A percentile compares a stretch with the other conserved stretches of the same genome.
Evolutionary conservation across 1,139 yeast genomes (phyloP).

Genomic region (Williopsis jadinii): DNA sequence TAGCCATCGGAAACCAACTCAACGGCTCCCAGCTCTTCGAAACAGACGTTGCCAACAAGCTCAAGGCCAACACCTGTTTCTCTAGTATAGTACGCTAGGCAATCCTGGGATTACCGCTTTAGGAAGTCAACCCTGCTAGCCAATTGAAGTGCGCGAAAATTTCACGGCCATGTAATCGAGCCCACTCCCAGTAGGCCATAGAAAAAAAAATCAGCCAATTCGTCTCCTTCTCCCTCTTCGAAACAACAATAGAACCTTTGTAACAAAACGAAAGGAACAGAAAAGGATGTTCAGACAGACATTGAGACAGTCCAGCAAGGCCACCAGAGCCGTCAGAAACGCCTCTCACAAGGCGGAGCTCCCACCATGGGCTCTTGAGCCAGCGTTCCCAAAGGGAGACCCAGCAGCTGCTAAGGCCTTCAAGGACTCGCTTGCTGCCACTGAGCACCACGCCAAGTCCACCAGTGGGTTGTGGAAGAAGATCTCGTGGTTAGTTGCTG

Average conservation of each 20-base stretch:
- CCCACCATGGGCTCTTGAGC: slow-evolving; percentile 29
- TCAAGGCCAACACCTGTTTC: background rate
- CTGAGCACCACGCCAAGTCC: slow-evolving; percentile 69
- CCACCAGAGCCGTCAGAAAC: slow-evolving; percentile 15
- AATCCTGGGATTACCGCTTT: slow-evolving; percentile 6
- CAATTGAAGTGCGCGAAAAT: slow-evolving; percentile 5
- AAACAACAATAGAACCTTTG: background rate
- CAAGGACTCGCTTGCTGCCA: slow-evolving; percentile 43
- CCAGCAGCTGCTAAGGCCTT: slow-evolving; percentile 49
- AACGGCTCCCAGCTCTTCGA: slow-evolving; percentile 55
- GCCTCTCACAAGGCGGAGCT: slow-evolving; percentile 21
- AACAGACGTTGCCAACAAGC: slow-evolving; percentile 37
- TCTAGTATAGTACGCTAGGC: too few species aligned
- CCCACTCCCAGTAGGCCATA: background rate
- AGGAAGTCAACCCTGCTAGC: slow-evolving; percentile 13
- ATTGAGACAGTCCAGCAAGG: slow-evolving; percentile 13
- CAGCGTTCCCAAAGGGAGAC: slow-evolving; percentile 34
- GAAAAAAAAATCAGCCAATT: slow-evolving; percentile 2
- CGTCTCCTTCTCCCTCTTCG: background rate
- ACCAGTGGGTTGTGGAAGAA: slow-evolving; percentile 82
- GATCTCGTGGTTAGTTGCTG: slow-evolving; percentile 69
- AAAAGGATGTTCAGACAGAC: slow-evolving; percentile 17
- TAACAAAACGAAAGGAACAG: background rate
- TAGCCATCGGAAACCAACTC: slow-evolving; percentile 72
- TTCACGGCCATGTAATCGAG: too few species aligned